These are phyloP conservation scores for Flagelloscypha sp. DNA, from an alignment of 768 basidiomycete species.

Conservation along the genomic window DNA sequence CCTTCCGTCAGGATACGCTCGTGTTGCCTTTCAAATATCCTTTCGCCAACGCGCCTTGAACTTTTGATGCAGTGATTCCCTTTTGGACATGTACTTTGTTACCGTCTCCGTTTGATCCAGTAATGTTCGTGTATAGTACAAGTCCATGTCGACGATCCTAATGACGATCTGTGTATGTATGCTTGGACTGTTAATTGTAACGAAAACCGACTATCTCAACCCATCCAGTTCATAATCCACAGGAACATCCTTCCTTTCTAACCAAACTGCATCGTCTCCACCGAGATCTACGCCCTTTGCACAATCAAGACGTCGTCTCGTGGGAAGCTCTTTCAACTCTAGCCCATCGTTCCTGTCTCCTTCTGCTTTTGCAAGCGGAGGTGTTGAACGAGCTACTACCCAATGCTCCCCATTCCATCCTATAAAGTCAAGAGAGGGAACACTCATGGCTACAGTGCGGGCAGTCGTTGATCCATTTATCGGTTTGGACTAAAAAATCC, in stretches of 20 bases:
- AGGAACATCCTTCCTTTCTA: constrained; percentile 68
- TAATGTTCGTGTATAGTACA: too few relatives aligned
- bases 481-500: constrained; percentile 49
- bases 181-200: too few relatives aligned
- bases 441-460: constrained; percentile 37
- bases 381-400: constrained; percentile 41
- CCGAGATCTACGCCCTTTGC: constrained; percentile 61
- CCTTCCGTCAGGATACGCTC: too few relatives aligned
- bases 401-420: constrained; percentile 73
- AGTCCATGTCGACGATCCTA: too few relatives aligned
- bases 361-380: constrained; percentile 2
- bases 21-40: too few relatives aligned
- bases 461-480: constrained; percentile 45
- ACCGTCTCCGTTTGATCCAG: too few relatives aligned
- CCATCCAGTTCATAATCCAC: constrained; percentile 66
- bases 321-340: constrained; percentile 55
- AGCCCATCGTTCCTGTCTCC: constrained; percentile 14
- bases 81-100: too few relatives aligned
- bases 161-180: too few relatives aligned
- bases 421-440: constrained; percentile 53
- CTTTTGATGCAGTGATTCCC: too few relatives aligned
- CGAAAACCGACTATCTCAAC: constrained; percentile 19
- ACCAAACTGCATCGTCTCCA: constrained; percentile 52
- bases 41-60: too few relatives aligned
- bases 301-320: constrained; percentile 49